These are phyloP conservation scores for Gossypium lobatum DNA, from an alignment of 441 rosid species.

Conservation along the genomic window DNA sequence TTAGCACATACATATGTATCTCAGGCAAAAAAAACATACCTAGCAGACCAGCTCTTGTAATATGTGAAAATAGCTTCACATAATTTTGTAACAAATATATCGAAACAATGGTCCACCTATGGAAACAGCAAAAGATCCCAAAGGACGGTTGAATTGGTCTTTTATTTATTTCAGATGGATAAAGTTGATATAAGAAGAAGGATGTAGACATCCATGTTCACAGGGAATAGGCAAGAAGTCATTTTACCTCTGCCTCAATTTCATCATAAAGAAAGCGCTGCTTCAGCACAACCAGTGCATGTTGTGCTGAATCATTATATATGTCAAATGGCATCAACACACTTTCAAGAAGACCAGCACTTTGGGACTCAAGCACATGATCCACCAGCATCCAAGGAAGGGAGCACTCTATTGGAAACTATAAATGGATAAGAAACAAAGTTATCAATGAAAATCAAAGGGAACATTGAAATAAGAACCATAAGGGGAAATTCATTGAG, in stretches of 20 bases:
- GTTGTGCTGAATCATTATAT: constrained; percentile 99
- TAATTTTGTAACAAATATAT: constrained; percentile 82
- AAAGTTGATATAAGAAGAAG: background rate
- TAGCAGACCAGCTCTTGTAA: constrained; percentile 99
- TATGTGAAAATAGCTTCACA: constrained; percentile 82
- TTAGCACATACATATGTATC: constrained; percentile 7
- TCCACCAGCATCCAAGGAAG: constrained; percentile 99
- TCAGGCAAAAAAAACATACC: constrained; percentile 40
- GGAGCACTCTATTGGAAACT: constrained; percentile 99
- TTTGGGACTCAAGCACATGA: constrained; percentile 77
- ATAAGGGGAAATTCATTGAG: background rate
- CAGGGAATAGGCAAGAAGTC: background rate
- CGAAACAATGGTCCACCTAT: constrained; percentile 99
- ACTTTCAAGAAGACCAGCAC: constrained; percentile 90
- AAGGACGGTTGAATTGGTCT: constrained; percentile 13
- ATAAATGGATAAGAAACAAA: constrained; percentile 17
- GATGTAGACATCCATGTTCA: background rate
- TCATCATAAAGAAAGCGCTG: constrained; percentile 99
- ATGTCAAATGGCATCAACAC: constrained; percentile 89
- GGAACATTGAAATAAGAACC: background rate
- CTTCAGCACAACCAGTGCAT: constrained; percentile 80
- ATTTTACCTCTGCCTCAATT: constrained; percentile 96
- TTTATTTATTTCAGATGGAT: background rate
- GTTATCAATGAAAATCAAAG: constrained; percentile 3
- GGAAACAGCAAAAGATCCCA: constrained; percentile 21